Evolutionary conservation across 129 eudicot genomes (phyloP), one percentile per base, ranked within the genome.

Genomic region (Arctium lappa): DNA sequence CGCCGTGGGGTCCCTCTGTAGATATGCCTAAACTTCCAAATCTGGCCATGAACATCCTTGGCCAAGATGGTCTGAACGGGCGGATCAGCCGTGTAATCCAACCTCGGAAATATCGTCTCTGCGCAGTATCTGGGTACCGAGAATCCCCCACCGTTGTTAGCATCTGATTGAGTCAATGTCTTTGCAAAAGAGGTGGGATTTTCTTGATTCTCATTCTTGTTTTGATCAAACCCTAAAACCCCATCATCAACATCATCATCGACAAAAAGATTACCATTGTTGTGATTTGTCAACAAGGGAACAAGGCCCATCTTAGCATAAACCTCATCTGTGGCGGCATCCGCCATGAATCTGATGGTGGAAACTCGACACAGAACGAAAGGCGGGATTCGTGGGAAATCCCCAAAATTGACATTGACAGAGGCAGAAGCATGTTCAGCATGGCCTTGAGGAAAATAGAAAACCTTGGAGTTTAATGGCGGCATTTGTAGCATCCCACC

Each of bases 121-220:
- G 97, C 98, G 22, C 98, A 94, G 38, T 86, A 86, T 73, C 92
- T 69, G 5, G 98, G 98, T 8, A 94, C 97, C 0, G 98, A 92
- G 63, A 94, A 94, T 22, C 97, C 98, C 1, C 98, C 97, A 2
- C 98, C 97, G 36, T 92, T 92, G 88, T 92, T 92, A n/a, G 98
- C 97, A 60, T 94, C 98, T 0, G 98, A 94, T 22, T 89, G 94
- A 27, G 98, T 94, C 83, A 94, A 69, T 3, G 91, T 79, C 89
- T 94, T 94, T 22, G 89, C 86, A 12, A 88, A 90, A 62, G 96
- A 89, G 2, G 88, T 83, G 5, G 92, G 79, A 65, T 86, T 89
- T n/a, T 94, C 95, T 56, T 79, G 83, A 15, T 85, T 84, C 12
- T 82, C 87, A 82, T 78, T 53, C 73, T 85, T 86, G 42, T 69